Evolutionary conservation across 108 stramenopile species (phyloP).

Genomic region (Cyclotella baltica): DNA sequence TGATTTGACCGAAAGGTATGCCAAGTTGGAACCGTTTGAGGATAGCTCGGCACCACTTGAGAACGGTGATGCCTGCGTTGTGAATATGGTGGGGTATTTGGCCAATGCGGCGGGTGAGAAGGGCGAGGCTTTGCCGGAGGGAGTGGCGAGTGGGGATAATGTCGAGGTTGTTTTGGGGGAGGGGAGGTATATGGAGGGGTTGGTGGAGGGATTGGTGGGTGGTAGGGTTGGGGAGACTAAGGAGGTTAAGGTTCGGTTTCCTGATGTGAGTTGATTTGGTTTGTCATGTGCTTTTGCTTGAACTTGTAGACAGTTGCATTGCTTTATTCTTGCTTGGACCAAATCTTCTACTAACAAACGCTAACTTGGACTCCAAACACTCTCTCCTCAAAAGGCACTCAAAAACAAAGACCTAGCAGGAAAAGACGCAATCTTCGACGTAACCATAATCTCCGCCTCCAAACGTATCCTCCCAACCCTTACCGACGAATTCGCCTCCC

Average conservation of each 20-base stretch:
- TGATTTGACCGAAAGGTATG: constrained; percentile 85
- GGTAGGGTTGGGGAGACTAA: constrained; percentile 80
- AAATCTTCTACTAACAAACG: neutral
- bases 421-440: constrained; percentile 93
- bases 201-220: constrained; percentile 87
- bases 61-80: constrained; percentile 85
- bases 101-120: constrained; percentile 69
- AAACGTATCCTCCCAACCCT: constrained; percentile 85
- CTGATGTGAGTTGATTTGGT: constrained; percentile 80
- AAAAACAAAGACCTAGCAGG: constrained; percentile 87
- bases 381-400: constrained; percentile 54
- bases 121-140: constrained; percentile 82
- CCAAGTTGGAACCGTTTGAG: constrained; percentile 62
- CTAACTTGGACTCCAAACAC: neutral
- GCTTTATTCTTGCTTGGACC: no score
- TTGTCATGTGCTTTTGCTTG: no score
- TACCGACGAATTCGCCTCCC: constrained; percentile 88
- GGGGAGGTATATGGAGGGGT: constrained; percentile 90
- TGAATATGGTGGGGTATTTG: constrained; percentile 91
- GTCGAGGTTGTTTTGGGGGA: constrained; percentile 84
- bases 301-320: no score
- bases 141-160: constrained; percentile 84
- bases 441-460: constrained; percentile 78
- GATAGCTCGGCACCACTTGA: constrained; percentile 58
- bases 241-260: constrained; percentile 77